phyloP scores from a whole-genome alignment of 1,284 basidiomycete species.

The Ceratobasidium sp. region DNA sequence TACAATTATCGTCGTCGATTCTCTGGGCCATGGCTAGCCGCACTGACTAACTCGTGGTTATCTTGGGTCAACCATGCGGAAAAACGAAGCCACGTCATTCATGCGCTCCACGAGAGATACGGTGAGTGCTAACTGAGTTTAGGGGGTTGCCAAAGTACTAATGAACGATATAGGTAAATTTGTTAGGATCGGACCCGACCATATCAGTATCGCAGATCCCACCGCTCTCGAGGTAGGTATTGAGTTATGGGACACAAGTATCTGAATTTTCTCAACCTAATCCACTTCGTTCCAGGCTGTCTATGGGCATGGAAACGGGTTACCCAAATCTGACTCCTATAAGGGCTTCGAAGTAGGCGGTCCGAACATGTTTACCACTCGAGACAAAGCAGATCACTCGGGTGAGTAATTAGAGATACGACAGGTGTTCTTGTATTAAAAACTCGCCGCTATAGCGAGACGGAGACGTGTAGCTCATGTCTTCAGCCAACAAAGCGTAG shows the following conservation, averaged over 20 bases:
- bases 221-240: constrained; percentile 70
- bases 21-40: constrained; percentile 83
- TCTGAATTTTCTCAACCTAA: too few species aligned
- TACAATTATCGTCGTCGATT: constrained; percentile 69
- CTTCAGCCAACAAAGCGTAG: constrained; percentile 86
- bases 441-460: constrained; percentile 67
- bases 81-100: constrained; percentile 82
- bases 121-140: background rate
- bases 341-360: constrained; percentile 71
- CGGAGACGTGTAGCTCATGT: constrained; percentile 91
- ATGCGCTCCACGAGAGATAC: constrained; percentile 81
- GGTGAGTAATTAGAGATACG: background rate
- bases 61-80: constrained; percentile 75
- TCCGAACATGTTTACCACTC: constrained; percentile 83
- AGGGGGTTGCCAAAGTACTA: too few species aligned
- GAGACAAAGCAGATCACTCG: constrained; percentile 84
- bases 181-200: constrained; percentile 90
- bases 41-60: constrained; percentile 84
- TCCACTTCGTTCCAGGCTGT: constrained; percentile 1
- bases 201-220: constrained; percentile 86
- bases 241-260: background rate
- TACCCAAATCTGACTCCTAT: constrained; percentile 85
- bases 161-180: constrained; percentile 69
- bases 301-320: constrained; percentile 81
- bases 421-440: background rate